A percentile compares a stretch with the other conserved stretches of the same genome.
These are phyloP conservation scores for Juglanconis oblonga DNA, from an alignment of 2,329 filamentous ascomycete species.

Conservation along the genomic window DNA sequence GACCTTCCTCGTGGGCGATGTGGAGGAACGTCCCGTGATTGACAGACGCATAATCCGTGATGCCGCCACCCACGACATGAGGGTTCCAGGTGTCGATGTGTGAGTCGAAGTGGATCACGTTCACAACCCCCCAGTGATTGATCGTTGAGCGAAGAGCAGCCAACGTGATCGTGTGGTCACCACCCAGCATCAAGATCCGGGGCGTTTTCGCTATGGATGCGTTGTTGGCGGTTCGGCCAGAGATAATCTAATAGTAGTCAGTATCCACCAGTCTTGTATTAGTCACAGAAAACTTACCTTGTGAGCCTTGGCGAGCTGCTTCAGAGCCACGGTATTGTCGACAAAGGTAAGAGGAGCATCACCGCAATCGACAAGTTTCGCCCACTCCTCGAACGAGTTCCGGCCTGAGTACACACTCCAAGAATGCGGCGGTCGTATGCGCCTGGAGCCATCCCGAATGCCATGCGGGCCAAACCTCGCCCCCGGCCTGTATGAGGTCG, in stretches of 20 bases:
- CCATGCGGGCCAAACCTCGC: slow-evolving; percentile 33
- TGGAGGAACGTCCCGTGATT: slow-evolving; percentile 63
- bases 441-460: slow-evolving; percentile 30
- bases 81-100: slow-evolving; percentile 77
- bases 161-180: slow-evolving; percentile 63
- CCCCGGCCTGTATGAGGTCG: slow-evolving; percentile 30
- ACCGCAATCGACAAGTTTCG: slow-evolving; percentile 68
- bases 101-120: slow-evolving; percentile 63
- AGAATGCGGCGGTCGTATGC: slow-evolving; percentile 21
- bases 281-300: slow-evolving; percentile 31
- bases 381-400: slow-evolving; percentile 20
- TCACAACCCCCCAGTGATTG: slow-evolving; percentile 53
- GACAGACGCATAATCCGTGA: slow-evolving; percentile 56
- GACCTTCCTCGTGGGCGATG: slow-evolving; percentile 58
- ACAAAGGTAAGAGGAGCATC: slow-evolving; percentile 76
- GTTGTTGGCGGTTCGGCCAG: slow-evolving; percentile 36
- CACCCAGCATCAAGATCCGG: slow-evolving; percentile 60
- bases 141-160: slow-evolving; percentile 61
- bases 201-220: slow-evolving; percentile 38
- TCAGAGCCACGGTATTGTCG: slow-evolving; percentile 71
- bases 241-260: slow-evolving; percentile 16
- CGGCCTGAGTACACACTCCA: slow-evolving; percentile 10
- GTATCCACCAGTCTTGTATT: not conserved
- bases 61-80: slow-evolving; percentile 51
- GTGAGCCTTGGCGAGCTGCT: slow-evolving; percentile 70